Evolutionary conservation across 208 protist species (phyloP), one percentile per base, ranked within the genome.

Genomic region (Leptomonas pyrrhocoris): DNA sequence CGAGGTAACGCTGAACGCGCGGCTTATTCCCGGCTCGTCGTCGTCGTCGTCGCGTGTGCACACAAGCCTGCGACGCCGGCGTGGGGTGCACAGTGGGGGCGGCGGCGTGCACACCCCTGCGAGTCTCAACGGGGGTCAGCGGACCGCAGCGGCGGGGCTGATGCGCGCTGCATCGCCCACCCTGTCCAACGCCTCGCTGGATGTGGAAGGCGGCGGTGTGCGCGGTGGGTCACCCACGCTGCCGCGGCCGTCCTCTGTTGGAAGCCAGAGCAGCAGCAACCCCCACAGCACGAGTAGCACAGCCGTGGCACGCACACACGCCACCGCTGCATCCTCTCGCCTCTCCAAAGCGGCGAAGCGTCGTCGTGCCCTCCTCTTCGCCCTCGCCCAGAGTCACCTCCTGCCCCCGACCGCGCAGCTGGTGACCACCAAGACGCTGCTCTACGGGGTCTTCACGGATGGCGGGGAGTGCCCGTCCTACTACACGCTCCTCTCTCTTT

Each of bases 401-500:
- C 65, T 82, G 16, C 53, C 78, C 8, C 58, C 74, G 9, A 63
- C 66, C 2, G 66, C 69, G 36, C 67, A 83, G 49, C 76, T 74
- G 21, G 27, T 54, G 6, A 59, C 59, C 3, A 51, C 80, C 15
- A 74, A 85, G 50, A 78, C 87, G 25, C 28, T 89, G 0, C 66
- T 93, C 27, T 89, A 89, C 71, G 66, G 53, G 27, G 69, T 92
- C 53, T 96, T 90, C 70, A 83, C 54, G 2, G 84, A 90, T 48
- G 60, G 70, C 8, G 86, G 83, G 31, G 85, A 92, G 67, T 84
- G 81, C 67, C 85, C 88, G 18, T 65, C 78, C 34, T 96, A 96
- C 66, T 89, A 88, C 61, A 64, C 74, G 42, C 54, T 89, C 5
- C 80, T 96, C 19, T 79, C 84, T 18, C 71, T 79, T 27, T 90